Percentiles rank a stretch among this genome's conserved stretches.
Evolutionary conservation across 2,329 filamentous ascomycete species (phyloP).

Genomic region (Cladosporium velox): DNA sequence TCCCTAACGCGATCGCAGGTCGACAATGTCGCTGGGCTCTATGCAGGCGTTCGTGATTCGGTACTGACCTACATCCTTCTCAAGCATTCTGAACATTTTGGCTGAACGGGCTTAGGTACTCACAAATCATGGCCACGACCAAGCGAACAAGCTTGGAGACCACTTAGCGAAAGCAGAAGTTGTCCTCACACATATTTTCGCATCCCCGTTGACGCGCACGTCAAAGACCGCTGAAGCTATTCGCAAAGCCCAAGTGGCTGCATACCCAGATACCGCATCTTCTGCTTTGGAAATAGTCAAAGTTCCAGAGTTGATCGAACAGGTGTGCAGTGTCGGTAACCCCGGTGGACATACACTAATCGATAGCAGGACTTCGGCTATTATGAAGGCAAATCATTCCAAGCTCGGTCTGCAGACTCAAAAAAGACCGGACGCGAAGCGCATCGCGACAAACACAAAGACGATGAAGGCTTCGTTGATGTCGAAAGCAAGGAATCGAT

Average conservation of each 20-base stretch:
- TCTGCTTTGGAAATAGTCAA: constrained; percentile 41
- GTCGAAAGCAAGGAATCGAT: constrained; percentile 71
- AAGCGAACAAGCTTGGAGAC: constrained; percentile 70
- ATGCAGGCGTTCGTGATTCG: constrained; percentile 80
- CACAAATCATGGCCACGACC: constrained; percentile 71
- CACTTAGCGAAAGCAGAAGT: constrained; percentile 67
- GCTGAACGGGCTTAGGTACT: neutral
- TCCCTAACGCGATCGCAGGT: constrained; percentile 50
- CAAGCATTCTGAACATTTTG: neutral
- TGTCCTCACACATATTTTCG: constrained; percentile 69
- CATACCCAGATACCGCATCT: neutral
- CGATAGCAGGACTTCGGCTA: constrained; percentile 62
- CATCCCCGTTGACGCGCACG: constrained; percentile 76
- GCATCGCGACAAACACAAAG: constrained; percentile 42
- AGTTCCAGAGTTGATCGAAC: constrained; percentile 61
- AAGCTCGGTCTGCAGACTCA: constrained; percentile 41
- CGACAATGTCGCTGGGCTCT: constrained; percentile 79
- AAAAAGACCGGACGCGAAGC: constrained; percentile 43
- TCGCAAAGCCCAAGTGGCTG: constrained; percentile 26
- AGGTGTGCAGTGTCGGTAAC: neutral
- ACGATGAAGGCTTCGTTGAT: constrained; percentile 52
- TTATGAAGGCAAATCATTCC: constrained; percentile 66
- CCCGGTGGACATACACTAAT: neutral
- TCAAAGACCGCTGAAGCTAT: constrained; percentile 70
- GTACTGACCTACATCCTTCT: constrained; percentile 58